A percentile compares a stretch with the other conserved stretches of the same genome.
These are phyloP conservation scores for Stagonosporopsis chrysanthemi DNA, from an alignment of 2,329 filamentous ascomycete genomes.

Conservation along the genomic window DNA sequence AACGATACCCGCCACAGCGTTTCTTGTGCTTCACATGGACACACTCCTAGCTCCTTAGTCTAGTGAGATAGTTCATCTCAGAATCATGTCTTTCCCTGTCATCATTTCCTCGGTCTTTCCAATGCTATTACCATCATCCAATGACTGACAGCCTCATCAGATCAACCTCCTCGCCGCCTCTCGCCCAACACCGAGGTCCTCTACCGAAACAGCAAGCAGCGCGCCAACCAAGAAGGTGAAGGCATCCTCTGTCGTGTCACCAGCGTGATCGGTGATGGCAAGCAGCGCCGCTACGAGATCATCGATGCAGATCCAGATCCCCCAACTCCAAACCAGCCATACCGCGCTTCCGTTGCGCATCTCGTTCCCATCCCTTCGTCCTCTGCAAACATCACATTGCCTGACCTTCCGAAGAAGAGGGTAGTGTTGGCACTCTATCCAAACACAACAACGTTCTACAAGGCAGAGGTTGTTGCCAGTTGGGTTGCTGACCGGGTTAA, in stretches of 20 bases:
- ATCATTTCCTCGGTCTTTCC: not conserved
- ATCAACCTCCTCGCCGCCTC: slow-evolving; percentile 40
- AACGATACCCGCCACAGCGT: slow-evolving; percentile 31
- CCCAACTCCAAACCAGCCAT: slow-evolving; percentile 48
- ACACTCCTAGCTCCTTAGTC: slow-evolving; percentile 29
- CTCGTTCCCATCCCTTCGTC: slow-evolving; percentile 56
- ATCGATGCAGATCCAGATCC: slow-evolving; percentile 58
- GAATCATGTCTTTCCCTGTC: slow-evolving; percentile 15
- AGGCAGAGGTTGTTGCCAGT: slow-evolving; percentile 56
- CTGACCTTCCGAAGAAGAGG: slow-evolving; percentile 52
- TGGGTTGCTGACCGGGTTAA: slow-evolving; percentile 49
- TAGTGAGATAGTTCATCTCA: slow-evolving; percentile 27
- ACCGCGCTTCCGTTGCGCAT: slow-evolving; percentile 57
- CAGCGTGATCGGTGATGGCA: slow-evolving; percentile 61
- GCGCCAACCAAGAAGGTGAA: slow-evolving; percentile 54
- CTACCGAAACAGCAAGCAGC: slow-evolving; percentile 57
- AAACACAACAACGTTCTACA: slow-evolving; percentile 62
- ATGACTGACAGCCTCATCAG: slow-evolving; percentile 20
- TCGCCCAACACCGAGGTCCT: slow-evolving; percentile 58
- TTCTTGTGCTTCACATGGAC: slow-evolving; percentile 19
- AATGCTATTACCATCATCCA: not conserved
- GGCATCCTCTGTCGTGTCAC: slow-evolving; percentile 61
- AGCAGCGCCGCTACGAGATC: slow-evolving; percentile 62
- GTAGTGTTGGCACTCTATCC: slow-evolving; percentile 61
- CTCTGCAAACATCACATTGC: slow-evolving; percentile 50